Evolutionary conservation across 1,139 yeast genomes (phyloP).

Genomic region (Ogataea hybrid): DNA sequence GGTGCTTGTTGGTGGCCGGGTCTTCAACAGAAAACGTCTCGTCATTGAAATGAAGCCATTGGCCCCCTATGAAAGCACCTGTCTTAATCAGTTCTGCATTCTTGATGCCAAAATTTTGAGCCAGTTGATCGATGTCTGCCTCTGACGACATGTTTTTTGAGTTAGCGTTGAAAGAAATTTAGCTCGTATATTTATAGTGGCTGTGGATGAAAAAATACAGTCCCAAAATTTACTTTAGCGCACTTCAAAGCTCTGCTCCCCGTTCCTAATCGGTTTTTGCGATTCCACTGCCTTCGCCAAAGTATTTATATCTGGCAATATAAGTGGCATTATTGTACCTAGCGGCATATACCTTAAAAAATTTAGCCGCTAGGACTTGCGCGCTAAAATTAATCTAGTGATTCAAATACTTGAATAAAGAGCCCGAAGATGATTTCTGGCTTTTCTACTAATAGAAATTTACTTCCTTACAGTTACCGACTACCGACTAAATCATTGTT

Average conservation of each 20-base stretch:
- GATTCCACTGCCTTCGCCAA: neutral
- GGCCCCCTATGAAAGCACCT: slow-evolving; percentile 30
- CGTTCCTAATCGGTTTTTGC: slow-evolving; percentile 6
- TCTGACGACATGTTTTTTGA: slow-evolving; percentile 23
- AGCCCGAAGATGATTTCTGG: no score
- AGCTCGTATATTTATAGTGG: no score
- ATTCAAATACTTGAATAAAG: no score
- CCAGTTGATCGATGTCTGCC: slow-evolving; percentile 25
- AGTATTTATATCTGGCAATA: neutral
- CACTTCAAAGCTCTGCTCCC: neutral
- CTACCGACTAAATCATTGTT: no score
- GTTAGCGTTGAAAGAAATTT: no score
- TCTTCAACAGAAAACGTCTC: slow-evolving; percentile 67
- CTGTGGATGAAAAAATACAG: no score
- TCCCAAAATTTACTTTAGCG: neutral
- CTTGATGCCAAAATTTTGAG: slow-evolving; percentile 30
- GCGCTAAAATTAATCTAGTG: no score
- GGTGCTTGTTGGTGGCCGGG: slow-evolving; percentile 68
- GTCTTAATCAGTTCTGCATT: slow-evolving; percentile 27
- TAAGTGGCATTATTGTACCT: neutral
- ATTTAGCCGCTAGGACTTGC: neutral
- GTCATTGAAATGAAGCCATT: slow-evolving; percentile 22
- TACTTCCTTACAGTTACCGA: no score
- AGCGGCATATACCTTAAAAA: neutral
- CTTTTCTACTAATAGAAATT: no score